phyloP scores from a whole-genome alignment of 192 early-diverging fungal species.

The Coemansia erecta region DNA sequence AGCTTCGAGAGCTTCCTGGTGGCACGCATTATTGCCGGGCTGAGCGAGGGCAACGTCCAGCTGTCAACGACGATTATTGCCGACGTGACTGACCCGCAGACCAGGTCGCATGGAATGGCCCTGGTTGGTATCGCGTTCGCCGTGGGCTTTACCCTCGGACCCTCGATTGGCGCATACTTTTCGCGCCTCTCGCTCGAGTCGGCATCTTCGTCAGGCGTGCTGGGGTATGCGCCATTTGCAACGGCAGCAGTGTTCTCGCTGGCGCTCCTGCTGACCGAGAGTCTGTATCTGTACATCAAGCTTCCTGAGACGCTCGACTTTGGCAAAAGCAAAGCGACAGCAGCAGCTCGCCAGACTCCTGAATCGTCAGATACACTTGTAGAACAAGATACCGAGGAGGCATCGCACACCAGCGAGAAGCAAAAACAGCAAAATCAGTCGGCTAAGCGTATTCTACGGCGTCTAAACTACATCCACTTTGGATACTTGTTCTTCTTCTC shows the following conservation, averaged over 20 bases:
- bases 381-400: neutral
- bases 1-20: slow-evolving; percentile 83
- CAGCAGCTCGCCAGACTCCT: slow-evolving; percentile 9
- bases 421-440: neutral
- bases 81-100: slow-evolving; percentile 80
- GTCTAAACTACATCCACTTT: slow-evolving; percentile 77
- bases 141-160: slow-evolving; percentile 92
- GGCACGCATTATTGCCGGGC: slow-evolving; percentile 84
- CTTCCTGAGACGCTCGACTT: slow-evolving; percentile 76
- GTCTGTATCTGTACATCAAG: slow-evolving; percentile 65
- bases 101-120: slow-evolving; percentile 80
- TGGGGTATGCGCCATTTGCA: slow-evolving; percentile 69
- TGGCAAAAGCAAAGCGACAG: neutral
- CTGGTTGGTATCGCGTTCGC: slow-evolving; percentile 97
- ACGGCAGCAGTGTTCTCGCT: slow-evolving; percentile 86
- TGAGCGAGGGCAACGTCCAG: slow-evolving; percentile 98
- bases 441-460: slow-evolving; percentile 25
- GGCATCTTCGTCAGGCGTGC: neutral
- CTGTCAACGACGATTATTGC: slow-evolving; percentile 93
- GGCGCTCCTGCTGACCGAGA: slow-evolving; percentile 77
- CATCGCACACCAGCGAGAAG: neutral
- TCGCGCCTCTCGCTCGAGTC: slow-evolving; percentile 30
- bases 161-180: slow-evolving; percentile 83
- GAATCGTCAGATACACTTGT: neutral
- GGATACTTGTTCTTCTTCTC: slow-evolving; percentile 89